Conservation (phyloP, 805 yeast genomes). For the Yueomyces sp. region DNA sequence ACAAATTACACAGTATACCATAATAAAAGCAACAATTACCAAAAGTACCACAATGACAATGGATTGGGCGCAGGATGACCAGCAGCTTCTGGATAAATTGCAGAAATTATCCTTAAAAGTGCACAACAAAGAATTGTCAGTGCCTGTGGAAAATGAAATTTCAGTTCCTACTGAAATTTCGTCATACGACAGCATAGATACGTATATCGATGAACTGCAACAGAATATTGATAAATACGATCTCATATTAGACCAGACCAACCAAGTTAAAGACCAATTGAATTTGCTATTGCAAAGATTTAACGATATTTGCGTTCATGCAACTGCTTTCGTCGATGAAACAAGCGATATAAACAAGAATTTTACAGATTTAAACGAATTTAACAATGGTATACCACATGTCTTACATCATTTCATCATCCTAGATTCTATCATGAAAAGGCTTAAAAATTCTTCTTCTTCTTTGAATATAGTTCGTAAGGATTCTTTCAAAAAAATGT, state of each 20-base stretch:
- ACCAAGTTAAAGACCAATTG: constrained; percentile 20
- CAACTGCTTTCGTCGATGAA: constrained; percentile 29
- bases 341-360: constrained; percentile 32
- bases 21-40: too few relatives aligned
- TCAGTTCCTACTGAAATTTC: not conserved
- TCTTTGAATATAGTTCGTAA: constrained; percentile 46
- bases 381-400: constrained; percentile 43
- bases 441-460: constrained; percentile 51
- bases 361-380: constrained; percentile 34
- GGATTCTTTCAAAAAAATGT: constrained; percentile 38
- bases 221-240: constrained; percentile 30
- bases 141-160: not conserved
- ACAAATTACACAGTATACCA: too few relatives aligned
- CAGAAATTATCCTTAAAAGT: constrained; percentile 9
- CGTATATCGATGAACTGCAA: constrained; percentile 11
- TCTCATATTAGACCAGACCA: constrained; percentile 26
- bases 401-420: constrained; percentile 56
- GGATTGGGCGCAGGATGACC: constrained; percentile 8
- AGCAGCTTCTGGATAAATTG: constrained; percentile 12
- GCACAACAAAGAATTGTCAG: not conserved
- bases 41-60: too few relatives aligned
- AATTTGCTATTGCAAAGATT: constrained; percentile 22
- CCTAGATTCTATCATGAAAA: constrained; percentile 55
- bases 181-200: constrained; percentile 1
- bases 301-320: constrained; percentile 17